Conservation (phyloP, 805 yeast genomes). For the Pichia scutulata region DNA sequence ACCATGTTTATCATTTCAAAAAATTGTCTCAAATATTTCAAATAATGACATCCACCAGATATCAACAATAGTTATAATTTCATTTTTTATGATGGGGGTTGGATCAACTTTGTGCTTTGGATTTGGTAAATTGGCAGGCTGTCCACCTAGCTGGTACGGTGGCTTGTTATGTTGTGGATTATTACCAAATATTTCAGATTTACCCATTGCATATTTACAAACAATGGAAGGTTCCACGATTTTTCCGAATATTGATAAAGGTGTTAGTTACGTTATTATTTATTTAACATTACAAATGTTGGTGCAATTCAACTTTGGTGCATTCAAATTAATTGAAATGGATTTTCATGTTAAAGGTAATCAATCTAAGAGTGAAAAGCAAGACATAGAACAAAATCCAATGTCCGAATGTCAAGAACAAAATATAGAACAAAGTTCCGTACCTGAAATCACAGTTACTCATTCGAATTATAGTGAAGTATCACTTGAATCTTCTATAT, state of each 20-base stretch:
- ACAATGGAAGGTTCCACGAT: slow-evolving; percentile 58
- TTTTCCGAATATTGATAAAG: slow-evolving; percentile 57
- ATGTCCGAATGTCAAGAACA: not conserved
- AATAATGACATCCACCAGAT: slow-evolving; percentile 61
- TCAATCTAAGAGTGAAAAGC: not conserved
- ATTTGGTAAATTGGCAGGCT: slow-evolving; percentile 42
- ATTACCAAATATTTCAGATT: slow-evolving; percentile 71
- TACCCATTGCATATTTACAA: slow-evolving; percentile 78
- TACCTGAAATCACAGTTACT: not conserved
- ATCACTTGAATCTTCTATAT: not conserved
- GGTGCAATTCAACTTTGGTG: slow-evolving; percentile 68
- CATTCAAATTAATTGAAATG: slow-evolving; percentile 59
- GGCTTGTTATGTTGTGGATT: slow-evolving; percentile 63
- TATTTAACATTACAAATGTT: slow-evolving; percentile 63
- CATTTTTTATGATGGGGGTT: slow-evolving; percentile 32
- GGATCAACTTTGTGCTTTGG: slow-evolving; percentile 15
- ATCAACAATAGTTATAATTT: slow-evolving; percentile 53
- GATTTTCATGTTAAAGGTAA: slow-evolving; percentile 46
- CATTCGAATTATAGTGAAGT: not conserved
- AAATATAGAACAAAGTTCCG: not conserved
- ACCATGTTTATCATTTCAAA: slow-evolving; percentile 71
- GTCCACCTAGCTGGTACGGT: slow-evolving; percentile 69
- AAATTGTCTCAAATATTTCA: slow-evolving; percentile 57
- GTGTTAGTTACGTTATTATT: slow-evolving; percentile 81
- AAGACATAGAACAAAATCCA: not conserved